Evolutionary conservation across 371 early-diverging fungal species (phyloP), one percentile per base, ranked within the genome.

Genomic region (Actinomortierella wolfii): DNA sequence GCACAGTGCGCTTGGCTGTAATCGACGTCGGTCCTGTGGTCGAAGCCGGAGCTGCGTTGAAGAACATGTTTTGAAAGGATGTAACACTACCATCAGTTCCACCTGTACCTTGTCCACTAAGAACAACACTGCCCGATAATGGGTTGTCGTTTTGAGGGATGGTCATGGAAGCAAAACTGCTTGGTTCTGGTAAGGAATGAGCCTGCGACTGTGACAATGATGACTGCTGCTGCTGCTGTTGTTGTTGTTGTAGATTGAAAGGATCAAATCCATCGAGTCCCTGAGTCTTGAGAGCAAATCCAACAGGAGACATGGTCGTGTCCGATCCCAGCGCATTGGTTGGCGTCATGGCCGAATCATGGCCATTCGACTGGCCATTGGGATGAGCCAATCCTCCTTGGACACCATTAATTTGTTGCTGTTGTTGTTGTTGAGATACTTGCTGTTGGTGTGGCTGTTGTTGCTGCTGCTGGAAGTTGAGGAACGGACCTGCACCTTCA

Each of bases 21-120:
- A 28, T 64, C 59, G 40, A 64, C 63, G 23, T 64, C 55, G 5
- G 73, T 66, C 50, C 66, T 71, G n/a, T 66, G 52, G 4, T 61
- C 58, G 43, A 66, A 45, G 44, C 41, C 46, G 21, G 66, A 54
- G n/a, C 61, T 64, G 26, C 50, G 55, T 9, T 51, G 15, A 1
- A 59, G 61, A 18, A 40, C 52, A 7, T 57, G 61, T 23, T 65
- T 61, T 40, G 34, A 34, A 58, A n/a, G 11, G 57, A 42, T 17
- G 41, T 3, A 4, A 40, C 23, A 25, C 21, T 51, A 4, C 34
- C 34, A 34, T 34, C 34, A 11, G 34, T 11, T 34, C 34, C 34
- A 11, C 34, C 11, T 11, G 7, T 28, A 25, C 14, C 28, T n/a
- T 51, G 51, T 2, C 28, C 18, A 25, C n/a, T n/a, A 28, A 18